Evolutionary conservation across 192 early-diverging fungal species (phyloP).

Genomic region (Mycoemilia scoparia): DNA sequence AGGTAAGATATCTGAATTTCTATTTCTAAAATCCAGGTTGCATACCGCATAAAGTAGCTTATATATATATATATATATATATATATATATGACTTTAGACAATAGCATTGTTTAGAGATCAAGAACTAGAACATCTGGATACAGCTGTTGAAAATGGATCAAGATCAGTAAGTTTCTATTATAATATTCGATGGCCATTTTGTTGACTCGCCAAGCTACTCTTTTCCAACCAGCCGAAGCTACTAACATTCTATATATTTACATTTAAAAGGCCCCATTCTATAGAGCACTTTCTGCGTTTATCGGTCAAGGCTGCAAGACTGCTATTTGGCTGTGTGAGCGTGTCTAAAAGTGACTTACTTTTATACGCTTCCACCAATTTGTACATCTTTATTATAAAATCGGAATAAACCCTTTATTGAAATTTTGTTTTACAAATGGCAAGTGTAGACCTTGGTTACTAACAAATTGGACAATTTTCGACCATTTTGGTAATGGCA

Average conservation of each 20-base stretch:
- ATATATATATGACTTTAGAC: too few species aligned
- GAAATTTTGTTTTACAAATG: too few species aligned
- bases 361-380: too few species aligned
- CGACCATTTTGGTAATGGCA: too few species aligned
- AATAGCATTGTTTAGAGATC: constrained; percentile 77
- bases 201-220: not conserved
- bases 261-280: constrained; percentile 63
- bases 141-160: constrained; percentile 77
- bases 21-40: not conserved
- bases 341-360: constrained; percentile 35
- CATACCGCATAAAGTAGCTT: not conserved
- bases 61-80: not conserved
- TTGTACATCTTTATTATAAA: too few species aligned
- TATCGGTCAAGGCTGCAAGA: constrained; percentile 74
- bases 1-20: too few species aligned
- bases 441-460: too few species aligned
- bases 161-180: not conserved
- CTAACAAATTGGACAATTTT: too few species aligned
- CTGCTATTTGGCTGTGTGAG: constrained; percentile 81
- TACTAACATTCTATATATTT: not conserved
- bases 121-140: constrained; percentile 87
- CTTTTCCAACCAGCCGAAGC: not conserved
- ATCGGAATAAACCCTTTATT: too few species aligned
- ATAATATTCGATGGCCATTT: not conserved
- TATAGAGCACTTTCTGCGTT: constrained; percentile 50